A percentile compares a stretch with the other conserved stretches of the same genome.
These are phyloP conservation scores for Cinnamomum chago DNA, from an alignment of 164 flowering plant genomes.

Conservation along the genomic window DNA sequence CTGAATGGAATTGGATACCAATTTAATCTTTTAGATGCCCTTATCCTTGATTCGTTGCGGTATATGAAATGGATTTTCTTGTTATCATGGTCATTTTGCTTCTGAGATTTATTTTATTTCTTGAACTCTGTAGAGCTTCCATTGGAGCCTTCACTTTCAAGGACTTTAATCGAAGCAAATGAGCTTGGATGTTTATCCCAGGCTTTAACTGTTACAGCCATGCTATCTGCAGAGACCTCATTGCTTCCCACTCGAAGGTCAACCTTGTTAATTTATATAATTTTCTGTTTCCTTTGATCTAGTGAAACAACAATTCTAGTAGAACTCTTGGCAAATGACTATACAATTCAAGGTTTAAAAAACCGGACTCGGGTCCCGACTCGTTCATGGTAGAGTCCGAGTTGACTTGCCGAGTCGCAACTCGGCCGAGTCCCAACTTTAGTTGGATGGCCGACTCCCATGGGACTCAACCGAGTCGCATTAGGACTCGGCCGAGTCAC, in stretches of 20 bases:
- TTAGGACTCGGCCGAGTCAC: no score
- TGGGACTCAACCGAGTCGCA: no score
- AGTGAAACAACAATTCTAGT: neutral
- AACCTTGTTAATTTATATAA: neutral
- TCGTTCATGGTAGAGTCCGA: no score
- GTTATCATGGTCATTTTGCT: neutral
- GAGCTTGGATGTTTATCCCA: conserved; percentile 79
- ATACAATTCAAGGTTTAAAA: no score
- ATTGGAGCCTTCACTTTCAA: conserved; percentile 90
- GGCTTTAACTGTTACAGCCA: conserved; percentile 91
- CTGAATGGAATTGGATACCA: neutral
- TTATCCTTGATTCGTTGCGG: neutral
- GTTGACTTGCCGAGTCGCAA: no score
- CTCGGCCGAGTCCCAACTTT: no score
- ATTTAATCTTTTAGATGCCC: no score
- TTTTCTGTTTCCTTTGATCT: neutral
- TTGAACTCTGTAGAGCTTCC: conserved; percentile 65
- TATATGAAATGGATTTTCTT: neutral
- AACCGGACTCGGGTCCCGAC: no score
- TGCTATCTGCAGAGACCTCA: conserved; percentile 89
- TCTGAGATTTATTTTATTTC: neutral
- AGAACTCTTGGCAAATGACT: no score
- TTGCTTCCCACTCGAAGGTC: conserved; percentile 71
- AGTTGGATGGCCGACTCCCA: no score
- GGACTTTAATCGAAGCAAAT: conserved; percentile 88